These are phyloP conservation scores for Globisporangium carolinianum DNA, from an alignment of 352 stramenopile species.

Conservation along the genomic window DNA sequence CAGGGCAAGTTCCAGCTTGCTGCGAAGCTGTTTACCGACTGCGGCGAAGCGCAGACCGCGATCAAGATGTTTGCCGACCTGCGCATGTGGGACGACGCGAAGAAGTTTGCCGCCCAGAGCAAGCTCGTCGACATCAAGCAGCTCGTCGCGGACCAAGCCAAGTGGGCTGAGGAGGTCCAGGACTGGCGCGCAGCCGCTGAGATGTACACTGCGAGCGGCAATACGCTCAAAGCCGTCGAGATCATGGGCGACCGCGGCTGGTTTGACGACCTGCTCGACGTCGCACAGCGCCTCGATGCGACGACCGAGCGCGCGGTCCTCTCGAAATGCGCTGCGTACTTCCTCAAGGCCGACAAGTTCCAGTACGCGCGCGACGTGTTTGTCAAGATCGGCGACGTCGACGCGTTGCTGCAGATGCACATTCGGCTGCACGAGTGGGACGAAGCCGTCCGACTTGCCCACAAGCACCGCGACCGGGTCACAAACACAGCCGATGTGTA, in stretches of 20 bases:
- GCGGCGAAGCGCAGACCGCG: conserved; percentile 70
- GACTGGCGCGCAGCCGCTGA: conserved; percentile 89
- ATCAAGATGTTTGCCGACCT: conserved; percentile 94
- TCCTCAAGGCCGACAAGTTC: conserved; percentile 69
- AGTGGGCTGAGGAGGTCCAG: conserved; percentile 90
- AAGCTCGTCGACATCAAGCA: conserved; percentile 84
- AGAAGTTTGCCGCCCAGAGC: conserved; percentile 79
- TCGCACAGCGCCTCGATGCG: conserved; percentile 54
- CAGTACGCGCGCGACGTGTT: conserved; percentile 75
- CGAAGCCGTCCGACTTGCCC: conserved; percentile 85
- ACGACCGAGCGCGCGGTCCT: conserved; percentile 36
- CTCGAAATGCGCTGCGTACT: conserved; percentile 50
- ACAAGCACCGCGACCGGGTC: conserved; percentile 73
- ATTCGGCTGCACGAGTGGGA: conserved; percentile 89
- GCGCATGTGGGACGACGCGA: conserved; percentile 92
- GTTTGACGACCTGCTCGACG: conserved; percentile 79
- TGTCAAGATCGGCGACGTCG: conserved; percentile 75
- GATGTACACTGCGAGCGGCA: conserved; percentile 88
- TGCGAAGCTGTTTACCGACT: conserved; percentile 83
- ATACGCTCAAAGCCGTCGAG: conserved; percentile 71
- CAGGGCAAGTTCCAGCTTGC: conserved; percentile 89
- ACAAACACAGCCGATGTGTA: conserved; percentile 87
- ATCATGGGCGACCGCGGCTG: conserved; percentile 86
- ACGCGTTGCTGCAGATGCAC: conserved; percentile 86
- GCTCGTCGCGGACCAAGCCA: conserved; percentile 85